A percentile compares a stretch with the other conserved stretches of the same genome.
Conservation (phyloP, 805 yeast species). For the Metschnikowia santaceciliae region DNA sequence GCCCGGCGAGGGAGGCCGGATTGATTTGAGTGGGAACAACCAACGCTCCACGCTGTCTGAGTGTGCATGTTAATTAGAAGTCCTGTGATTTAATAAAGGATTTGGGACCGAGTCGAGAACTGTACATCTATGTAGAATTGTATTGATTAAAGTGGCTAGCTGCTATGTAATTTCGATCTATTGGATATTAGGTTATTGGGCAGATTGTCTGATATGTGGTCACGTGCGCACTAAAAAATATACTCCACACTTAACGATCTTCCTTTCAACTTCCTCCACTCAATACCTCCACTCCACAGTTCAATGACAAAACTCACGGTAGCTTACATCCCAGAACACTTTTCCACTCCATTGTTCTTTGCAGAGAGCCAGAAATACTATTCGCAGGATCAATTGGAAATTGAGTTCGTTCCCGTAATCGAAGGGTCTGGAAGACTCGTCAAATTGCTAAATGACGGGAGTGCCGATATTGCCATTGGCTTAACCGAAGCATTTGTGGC, state of each 20-base stretch:
- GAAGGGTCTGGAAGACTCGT: slow-evolving; percentile 89
- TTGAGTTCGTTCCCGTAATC: slow-evolving; percentile 65
- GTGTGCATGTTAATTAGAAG: slow-evolving; percentile 15
- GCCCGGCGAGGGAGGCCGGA: slow-evolving; percentile 18
- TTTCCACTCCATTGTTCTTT: slow-evolving; percentile 78
- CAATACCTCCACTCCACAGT: not conserved
- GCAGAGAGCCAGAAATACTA: slow-evolving; percentile 62
- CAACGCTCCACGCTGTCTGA: slow-evolving; percentile 16
- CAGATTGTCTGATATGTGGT: not conserved
- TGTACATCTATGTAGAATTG: too few relatives aligned
- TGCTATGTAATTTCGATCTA: too few relatives aligned
- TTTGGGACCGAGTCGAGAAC: not conserved
- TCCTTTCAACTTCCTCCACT: not conserved
- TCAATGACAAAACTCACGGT: slow-evolving; percentile 37
- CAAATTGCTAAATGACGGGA: slow-evolving; percentile 57
- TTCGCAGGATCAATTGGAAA: slow-evolving; percentile 43
- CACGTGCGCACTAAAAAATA: not conserved
- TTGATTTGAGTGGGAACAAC: slow-evolving; percentile 31
- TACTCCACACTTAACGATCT: not conserved
- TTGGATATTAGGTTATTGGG: too few relatives aligned
- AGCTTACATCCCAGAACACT: slow-evolving; percentile 90
- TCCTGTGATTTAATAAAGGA: not conserved
- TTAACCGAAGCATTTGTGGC: slow-evolving; percentile 88
- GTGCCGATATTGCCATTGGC: slow-evolving; percentile 80
- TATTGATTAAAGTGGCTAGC: too few relatives aligned